phyloP scores from a whole-genome alignment of 1,284 basidiomycete genomes.

The Kalmanozyma brasiliensis region DNA sequence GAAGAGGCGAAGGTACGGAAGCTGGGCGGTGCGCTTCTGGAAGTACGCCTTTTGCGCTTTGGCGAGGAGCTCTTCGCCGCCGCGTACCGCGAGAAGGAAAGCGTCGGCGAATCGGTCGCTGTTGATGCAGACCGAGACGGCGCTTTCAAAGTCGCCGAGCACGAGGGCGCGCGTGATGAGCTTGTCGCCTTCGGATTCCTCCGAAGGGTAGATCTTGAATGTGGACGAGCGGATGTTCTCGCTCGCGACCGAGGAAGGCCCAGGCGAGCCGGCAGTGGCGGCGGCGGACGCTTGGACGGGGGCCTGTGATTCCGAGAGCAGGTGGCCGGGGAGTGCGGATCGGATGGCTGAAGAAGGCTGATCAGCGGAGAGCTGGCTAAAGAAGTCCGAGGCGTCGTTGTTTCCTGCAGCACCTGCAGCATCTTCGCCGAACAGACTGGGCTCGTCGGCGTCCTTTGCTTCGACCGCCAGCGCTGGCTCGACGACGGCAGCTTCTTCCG shows the following conservation, averaged over 20 bases:
- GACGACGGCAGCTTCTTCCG: constrained; percentile 10
- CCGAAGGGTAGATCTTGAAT: constrained; percentile 89
- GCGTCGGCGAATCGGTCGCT: constrained; percentile 93
- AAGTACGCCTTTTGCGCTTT: constrained; percentile 95
- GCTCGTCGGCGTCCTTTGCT: constrained; percentile 66
- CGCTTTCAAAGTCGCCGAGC: constrained; percentile 90
- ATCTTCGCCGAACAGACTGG: constrained; percentile 89
- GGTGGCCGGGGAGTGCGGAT: constrained; percentile 73
- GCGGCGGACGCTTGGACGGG: constrained; percentile 68
- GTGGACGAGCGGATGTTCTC: constrained; percentile 75
- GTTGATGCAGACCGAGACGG: constrained; percentile 90
- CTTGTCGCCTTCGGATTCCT: constrained; percentile 87
- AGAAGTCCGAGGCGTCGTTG: constrained; percentile 84
- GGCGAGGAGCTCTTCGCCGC: constrained; percentile 86
- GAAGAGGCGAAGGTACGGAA: constrained; percentile 92
- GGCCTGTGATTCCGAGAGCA: constrained; percentile 74
- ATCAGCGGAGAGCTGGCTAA: constrained; percentile 75
- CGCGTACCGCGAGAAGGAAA: constrained; percentile 89
- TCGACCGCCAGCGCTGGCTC: constrained; percentile 68
- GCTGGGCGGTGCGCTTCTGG: constrained; percentile 78
- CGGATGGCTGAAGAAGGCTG: constrained; percentile 60
- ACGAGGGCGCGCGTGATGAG: constrained; percentile 93
- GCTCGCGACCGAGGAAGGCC: constrained; percentile 79
- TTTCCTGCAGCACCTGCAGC: constrained; percentile 70
- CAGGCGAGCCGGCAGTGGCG: constrained; percentile 69